phyloP scores from a whole-genome alignment of 2,329 filamentous ascomycete genomes.

The Beauveria asiatica region DNA sequence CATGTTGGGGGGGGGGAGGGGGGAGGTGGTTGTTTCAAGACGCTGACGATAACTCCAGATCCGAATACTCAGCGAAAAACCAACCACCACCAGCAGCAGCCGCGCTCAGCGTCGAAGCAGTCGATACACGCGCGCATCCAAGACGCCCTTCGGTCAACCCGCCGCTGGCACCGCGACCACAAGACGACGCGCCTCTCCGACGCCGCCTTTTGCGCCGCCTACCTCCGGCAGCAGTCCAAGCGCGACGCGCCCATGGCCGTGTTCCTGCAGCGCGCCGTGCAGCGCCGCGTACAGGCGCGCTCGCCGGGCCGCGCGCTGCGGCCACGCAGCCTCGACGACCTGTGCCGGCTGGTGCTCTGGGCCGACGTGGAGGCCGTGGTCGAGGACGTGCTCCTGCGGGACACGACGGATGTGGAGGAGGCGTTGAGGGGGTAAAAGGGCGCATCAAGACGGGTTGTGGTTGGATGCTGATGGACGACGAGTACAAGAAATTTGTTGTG shows the following conservation, averaged over 20 bases:
- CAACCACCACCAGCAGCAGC: background rate
- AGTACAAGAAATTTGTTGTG: background rate
- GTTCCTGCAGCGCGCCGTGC: conserved; percentile 25
- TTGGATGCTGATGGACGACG: too few relatives aligned
- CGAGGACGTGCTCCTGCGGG: conserved; percentile 22
- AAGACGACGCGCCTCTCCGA: conserved; percentile 28
- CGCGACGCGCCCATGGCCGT: conserved; percentile 26
- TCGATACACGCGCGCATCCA: conserved; percentile 20
- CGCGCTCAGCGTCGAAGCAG: background rate
- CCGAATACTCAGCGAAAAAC: background rate
- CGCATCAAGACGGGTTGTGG: too few relatives aligned
- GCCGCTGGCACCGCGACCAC: conserved; percentile 31
- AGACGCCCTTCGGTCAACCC: conserved; percentile 28
- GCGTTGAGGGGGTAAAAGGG: conserved; percentile 15
- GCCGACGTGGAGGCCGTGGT: conserved; percentile 26
- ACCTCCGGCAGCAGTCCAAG: conserved; percentile 28
- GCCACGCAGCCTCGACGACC: conserved; percentile 24
- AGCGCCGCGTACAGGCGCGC: conserved; percentile 17
- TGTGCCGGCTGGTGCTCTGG: conserved; percentile 25
- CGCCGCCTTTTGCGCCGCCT: conserved; percentile 22
- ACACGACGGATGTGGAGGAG: conserved; percentile 13
- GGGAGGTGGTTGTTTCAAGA: background rate
- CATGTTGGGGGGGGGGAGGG: too few relatives aligned
- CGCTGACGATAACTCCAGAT: background rate
- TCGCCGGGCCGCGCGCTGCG: conserved; percentile 2